Evolutionary conservation across 108 stramenopile species (phyloP), one percentile per base, ranked within the genome.

Genomic region (Hondaea fermentalgiana): DNA sequence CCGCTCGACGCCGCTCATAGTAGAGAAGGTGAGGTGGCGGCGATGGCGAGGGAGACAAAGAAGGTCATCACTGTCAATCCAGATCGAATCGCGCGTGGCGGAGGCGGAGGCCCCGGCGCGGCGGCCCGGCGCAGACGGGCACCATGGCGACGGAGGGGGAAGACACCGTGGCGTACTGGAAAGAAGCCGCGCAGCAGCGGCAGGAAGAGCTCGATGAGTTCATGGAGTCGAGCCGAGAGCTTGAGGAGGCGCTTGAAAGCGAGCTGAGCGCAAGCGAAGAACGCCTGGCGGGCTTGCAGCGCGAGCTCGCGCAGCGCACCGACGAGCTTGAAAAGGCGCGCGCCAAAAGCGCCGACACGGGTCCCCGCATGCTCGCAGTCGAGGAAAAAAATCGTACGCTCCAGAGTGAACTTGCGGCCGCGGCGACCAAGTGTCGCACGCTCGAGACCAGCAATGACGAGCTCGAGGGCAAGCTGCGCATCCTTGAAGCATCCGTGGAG

Each of bases 191-290:
- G 23, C n/a, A 47, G 49, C 45, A 12, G 76, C 76, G 76, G 76
- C 76, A 83, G 76, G 49, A 23, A 0, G 76, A 83, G 76, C 76
- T 83, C 51, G 76, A 83, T 12, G 76, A 83, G 76, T 53, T 83
- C 28, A 53, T 83, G 76, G 76, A 83, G 49, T 53, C 76, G 49
- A 53, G 49, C 76, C 12, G n/a, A 2, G 76, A 83, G 76, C 76
- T 83, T 12, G 76, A 83, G 28, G 51, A 47, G n/a, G 76, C 76
- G 45, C 76, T 83, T 17, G 76, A 83, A 23, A 28, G 49, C 51
- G 76, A 83, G 76, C 51, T 83, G 19, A 45, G 23, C 76, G 51
- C 49, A 1, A 53, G 49, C 25, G 49, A 83, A 45, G 49, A 83
- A 45, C 49, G 51, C 49, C 17, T 16, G 10, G 76, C 45, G 17